A percentile compares a stretch with the other conserved stretches of the same genome.
Conservation (phyloP, 495 filamentous ascomycete species). For the Neurospora sp. region DNA sequence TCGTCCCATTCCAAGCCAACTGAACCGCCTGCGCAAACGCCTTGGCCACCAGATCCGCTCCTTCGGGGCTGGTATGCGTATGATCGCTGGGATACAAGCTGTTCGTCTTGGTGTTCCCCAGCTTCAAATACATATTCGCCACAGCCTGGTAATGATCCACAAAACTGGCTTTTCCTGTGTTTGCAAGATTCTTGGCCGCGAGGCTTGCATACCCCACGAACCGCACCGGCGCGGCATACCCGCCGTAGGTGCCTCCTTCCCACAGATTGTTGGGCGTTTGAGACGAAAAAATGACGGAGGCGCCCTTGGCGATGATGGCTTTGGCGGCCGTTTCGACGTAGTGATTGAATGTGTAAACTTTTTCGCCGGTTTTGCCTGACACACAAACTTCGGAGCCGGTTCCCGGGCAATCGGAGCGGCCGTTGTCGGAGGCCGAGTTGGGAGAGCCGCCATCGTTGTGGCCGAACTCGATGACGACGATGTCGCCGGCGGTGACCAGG, state of each 20-base stretch:
- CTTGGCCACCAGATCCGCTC: slow-evolving; percentile 47
- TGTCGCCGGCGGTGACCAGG: slow-evolving; percentile 40
- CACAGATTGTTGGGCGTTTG: slow-evolving; percentile 56
- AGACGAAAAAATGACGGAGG: slow-evolving; percentile 43
- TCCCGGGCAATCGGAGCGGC: slow-evolving; percentile 47
- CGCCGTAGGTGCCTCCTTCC: slow-evolving; percentile 42
- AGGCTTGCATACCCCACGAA: slow-evolving; percentile 49
- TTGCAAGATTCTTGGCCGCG: slow-evolving; percentile 32
- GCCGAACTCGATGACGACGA: slow-evolving; percentile 52
- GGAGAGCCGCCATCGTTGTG: slow-evolving; percentile 58
- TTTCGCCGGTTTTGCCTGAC: slow-evolving; percentile 39
- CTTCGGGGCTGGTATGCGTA: slow-evolving; percentile 52
- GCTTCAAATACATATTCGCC: slow-evolving; percentile 37
- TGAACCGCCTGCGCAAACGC: slow-evolving; percentile 53
- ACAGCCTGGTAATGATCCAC: slow-evolving; percentile 53
- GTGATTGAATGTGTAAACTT: slow-evolving; percentile 43
- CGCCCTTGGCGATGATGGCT: slow-evolving; percentile 49
- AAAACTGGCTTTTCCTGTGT: slow-evolving; percentile 34
- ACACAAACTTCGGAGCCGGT: slow-evolving; percentile 44
- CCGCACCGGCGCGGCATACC: slow-evolving; percentile 22
- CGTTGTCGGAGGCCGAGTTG: slow-evolving; percentile 43
- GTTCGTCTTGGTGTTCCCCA: slow-evolving; percentile 39
- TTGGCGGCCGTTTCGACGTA: slow-evolving; percentile 36
- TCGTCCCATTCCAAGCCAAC: slow-evolving; percentile 30
- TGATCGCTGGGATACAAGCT: slow-evolving; percentile 49